Evolutionary conservation across 768 basidiomycete genomes (phyloP).

Genomic region (Mrakia blollopis): DNA sequence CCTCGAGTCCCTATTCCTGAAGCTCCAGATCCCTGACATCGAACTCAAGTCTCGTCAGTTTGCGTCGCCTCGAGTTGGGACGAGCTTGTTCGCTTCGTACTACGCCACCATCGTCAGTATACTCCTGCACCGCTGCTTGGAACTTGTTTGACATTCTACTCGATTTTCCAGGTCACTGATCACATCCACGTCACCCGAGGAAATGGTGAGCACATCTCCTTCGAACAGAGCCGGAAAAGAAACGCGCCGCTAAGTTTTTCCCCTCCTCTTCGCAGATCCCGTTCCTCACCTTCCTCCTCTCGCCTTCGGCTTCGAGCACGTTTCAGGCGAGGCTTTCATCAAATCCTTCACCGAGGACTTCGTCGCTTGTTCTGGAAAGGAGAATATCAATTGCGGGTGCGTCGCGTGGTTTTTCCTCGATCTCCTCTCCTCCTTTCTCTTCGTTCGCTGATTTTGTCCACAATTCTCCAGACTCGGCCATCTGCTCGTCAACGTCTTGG

Average conservation of each 20-base stretch:
- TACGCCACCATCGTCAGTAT: background rate
- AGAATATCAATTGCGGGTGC: conserved; percentile 1
- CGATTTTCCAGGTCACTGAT: background rate
- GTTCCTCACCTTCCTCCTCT: conserved; percentile 6
- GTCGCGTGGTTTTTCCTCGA: background rate
- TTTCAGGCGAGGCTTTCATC: background rate
- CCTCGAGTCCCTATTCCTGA: conserved; percentile 8
- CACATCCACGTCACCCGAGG: background rate
- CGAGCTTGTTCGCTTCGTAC: background rate
- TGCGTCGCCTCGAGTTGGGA: conserved; percentile 6
- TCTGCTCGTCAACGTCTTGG: background rate
- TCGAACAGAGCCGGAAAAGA: background rate
- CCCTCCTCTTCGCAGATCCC: background rate
- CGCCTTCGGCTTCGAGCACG: conserved; percentile 11
- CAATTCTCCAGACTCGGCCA: background rate
- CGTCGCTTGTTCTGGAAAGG: background rate
- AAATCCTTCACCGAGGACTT: background rate
- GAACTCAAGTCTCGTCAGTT: background rate
- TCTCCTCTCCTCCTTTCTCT: background rate
- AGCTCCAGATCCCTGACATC: background rate
- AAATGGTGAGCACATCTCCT: background rate
- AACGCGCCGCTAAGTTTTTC: background rate
- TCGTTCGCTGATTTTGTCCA: background rate
- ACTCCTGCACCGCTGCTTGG: too few relatives aligned
- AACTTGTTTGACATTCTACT: too few relatives aligned